Conservation (phyloP, 805 yeast species). For the Candida sphagnicola region DNA sequence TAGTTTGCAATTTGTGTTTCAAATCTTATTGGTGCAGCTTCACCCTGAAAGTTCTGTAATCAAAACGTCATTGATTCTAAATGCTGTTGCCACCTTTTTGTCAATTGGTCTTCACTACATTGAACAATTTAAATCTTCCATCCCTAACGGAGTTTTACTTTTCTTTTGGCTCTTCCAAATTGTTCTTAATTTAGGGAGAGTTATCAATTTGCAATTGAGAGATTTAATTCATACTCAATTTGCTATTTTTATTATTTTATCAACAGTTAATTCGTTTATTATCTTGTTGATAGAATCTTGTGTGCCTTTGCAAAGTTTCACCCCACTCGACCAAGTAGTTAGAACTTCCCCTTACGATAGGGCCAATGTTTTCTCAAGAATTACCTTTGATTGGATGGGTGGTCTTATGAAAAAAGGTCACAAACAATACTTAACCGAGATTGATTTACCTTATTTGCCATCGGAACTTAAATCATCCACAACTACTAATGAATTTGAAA, state of each 20-base stretch:
- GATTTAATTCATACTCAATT: slow-evolving; percentile 14
- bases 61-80: slow-evolving; percentile 19
- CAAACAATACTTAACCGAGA: slow-evolving; percentile 46
- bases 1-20: slow-evolving; percentile 35
- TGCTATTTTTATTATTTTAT: slow-evolving; percentile 25
- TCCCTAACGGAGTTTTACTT: slow-evolving; percentile 66
- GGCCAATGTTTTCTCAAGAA: slow-evolving; percentile 68
- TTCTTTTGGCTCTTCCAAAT: slow-evolving; percentile 69
- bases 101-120: slow-evolving; percentile 59
- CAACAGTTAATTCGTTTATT: slow-evolving; percentile 35
- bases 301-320: slow-evolving; percentile 29
- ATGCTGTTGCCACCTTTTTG: slow-evolving; percentile 43
- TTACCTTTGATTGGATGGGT: slow-evolving; percentile 92
- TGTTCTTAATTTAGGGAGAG: slow-evolving; percentile 44
- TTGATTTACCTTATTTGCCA: slow-evolving; percentile 82
- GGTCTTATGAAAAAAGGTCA: slow-evolving; percentile 78
- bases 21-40: slow-evolving; percentile 14
- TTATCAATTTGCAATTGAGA: slow-evolving; percentile 40
- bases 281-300: slow-evolving; percentile 42
- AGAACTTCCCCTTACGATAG: slow-evolving; percentile 42
- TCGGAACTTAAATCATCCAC: slow-evolving; percentile 52
- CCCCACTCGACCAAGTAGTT: slow-evolving; percentile 15
- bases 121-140: slow-evolving; percentile 63
- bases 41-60: slow-evolving; percentile 20
- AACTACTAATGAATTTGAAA: slow-evolving; percentile 47